phyloP scores from a whole-genome alignment of 2,329 filamentous ascomycete genomes.

The Amphichorda felina region DNA sequence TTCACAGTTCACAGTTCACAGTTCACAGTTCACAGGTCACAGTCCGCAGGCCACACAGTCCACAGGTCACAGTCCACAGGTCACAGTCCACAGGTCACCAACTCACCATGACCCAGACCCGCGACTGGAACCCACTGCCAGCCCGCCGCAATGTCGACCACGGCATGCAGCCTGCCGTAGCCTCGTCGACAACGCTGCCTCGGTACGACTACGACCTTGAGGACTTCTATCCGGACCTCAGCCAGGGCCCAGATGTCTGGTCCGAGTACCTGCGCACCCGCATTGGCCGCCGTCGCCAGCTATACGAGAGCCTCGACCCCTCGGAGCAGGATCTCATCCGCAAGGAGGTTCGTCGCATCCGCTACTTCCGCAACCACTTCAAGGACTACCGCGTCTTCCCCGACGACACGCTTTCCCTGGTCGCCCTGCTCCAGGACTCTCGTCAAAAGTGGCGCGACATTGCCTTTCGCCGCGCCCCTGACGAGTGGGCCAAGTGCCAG shows the following conservation, averaged over 20 bases:
- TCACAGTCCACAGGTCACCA: too few relatives aligned
- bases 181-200: conserved; percentile 2
- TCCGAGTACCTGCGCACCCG: conserved; percentile 6
- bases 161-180: background rate
- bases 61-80: too few relatives aligned
- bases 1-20: too few relatives aligned
- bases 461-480: conserved; percentile 4
- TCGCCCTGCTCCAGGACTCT: conserved; percentile 8
- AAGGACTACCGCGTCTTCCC: conserved; percentile 8
- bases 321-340: conserved; percentile 7
- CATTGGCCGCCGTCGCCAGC: conserved; percentile 3
- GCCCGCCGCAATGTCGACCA: background rate
- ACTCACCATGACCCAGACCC: conserved; percentile 1
- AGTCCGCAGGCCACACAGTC: too few relatives aligned
- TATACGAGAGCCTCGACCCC: conserved; percentile 5
- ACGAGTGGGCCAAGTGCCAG: conserved; percentile 6
- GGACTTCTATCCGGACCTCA: conserved; percentile 4
- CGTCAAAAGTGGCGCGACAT: conserved; percentile 8
- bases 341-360: conserved; percentile 8
- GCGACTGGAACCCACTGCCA: conserved; percentile 3
- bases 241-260: conserved; percentile 6
- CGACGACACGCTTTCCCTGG: conserved; percentile 5
- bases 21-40: too few relatives aligned
- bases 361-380: conserved; percentile 8
- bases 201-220: conserved; percentile 6